Base-by-base conservation (phyloP, 352 stramenopile genomes). In the Phytophthora syringae region DNA sequence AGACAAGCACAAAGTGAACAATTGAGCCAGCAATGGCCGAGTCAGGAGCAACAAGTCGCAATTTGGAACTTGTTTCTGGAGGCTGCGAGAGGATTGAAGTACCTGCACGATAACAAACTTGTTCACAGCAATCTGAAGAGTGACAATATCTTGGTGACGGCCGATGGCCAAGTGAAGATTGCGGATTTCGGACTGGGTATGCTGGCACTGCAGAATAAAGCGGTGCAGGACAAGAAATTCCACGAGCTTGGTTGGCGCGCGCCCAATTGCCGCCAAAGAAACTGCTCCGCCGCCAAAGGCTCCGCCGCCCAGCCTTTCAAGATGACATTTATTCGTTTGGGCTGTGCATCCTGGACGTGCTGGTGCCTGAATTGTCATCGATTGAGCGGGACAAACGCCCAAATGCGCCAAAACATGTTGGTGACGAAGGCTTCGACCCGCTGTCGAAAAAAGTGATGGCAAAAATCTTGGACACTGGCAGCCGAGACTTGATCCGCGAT, bases 111-210 rank as follows among this genome's bases (percentile, higher is more conserved):
- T 1, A 21, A 56, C 5, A 51, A 53, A 10, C 48, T 85, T 18
- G 67, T 89, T 0, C 83, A 92, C 39, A 56, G 79, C 18, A 83
- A 92, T 25, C 21, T 92, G 25, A 89, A 88, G 47, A 77, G 64
- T 2, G 67, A 83, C 40, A 90, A 96, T 44, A 74, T 95, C 24
- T 61, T 95, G 12, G 59, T 95, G 1, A 70, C 66, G 22, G 52
- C 56, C 6, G 63, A 84, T 21, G 72, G 80, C 5, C 64, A 82
- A 3, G 80, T 86, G 24, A 93, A 94, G 48, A 73, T 97, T 20
- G 75, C 79, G 1, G 85, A 94, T 61, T 94, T 93, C 72, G 83
- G 84, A 9, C 58, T 74, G 22, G 68, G 72, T 11, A 57, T 75
- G n/a, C 56, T 72, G 16, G 55, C 58, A 20, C 18, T 77, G 49